These are phyloP conservation scores for Solanum okadae DNA, from an alignment of 257 asterid species.

Conservation along the genomic window DNA sequence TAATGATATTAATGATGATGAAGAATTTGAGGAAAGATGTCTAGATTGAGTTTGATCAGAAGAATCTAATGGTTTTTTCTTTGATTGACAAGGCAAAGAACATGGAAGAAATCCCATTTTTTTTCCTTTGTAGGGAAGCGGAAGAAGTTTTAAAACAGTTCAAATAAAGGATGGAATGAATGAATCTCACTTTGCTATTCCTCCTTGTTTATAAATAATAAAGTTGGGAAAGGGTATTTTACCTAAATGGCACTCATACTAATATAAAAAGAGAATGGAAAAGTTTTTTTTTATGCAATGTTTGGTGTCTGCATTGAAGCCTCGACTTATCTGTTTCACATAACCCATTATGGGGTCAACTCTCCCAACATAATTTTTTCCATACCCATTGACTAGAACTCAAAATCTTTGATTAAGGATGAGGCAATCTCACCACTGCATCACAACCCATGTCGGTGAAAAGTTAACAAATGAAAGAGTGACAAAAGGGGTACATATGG, in stretches of 20 bases:
- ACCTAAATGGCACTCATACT: background rate
- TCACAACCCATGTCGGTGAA: rapidly evolving
- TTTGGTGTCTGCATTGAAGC: background rate
- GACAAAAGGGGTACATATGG: background rate
- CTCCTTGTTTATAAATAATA: background rate
- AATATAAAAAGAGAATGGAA: background rate
- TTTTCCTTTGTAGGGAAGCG: background rate
- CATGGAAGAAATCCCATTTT: slow-evolving; percentile 9
- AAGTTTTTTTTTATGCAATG: background rate
- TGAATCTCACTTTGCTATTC: background rate
- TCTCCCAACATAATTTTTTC: rapidly evolving
- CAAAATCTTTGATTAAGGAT: rapidly evolving
- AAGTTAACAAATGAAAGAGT: background rate
- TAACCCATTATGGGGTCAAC: rapidly evolving
- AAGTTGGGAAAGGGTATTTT: background rate
- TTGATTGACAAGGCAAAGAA: background rate
- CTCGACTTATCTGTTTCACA: rapidly evolving
- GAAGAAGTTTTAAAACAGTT: background rate
- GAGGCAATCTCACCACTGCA: rapidly evolving
- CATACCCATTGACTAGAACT: rapidly evolving
- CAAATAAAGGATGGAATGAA: background rate
- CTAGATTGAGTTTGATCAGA: slow-evolving; percentile 9
- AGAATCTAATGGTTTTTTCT: slow-evolving; percentile 7
- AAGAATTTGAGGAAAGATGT: background rate
- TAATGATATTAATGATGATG: slow-evolving; percentile 32